Evolutionary conservation across 352 stramenopile species (phyloP), one percentile per base, ranked within the genome.

Genomic region (Phytopythium montanum): DNA sequence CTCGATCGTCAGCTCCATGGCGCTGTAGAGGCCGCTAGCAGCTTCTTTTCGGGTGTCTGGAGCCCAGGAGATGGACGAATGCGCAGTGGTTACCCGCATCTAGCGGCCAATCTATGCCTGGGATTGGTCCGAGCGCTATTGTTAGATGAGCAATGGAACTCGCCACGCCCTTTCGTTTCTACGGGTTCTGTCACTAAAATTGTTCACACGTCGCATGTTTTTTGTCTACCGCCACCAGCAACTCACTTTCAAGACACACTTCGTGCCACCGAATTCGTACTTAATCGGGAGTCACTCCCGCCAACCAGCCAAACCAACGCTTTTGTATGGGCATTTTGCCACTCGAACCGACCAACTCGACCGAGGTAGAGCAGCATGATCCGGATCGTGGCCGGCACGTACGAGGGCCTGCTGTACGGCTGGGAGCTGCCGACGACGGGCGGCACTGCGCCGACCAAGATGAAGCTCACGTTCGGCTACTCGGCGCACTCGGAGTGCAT

Each of bases 391-490:
- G 83, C 76, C 21, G 87, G 87, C 60, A 94, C 87, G 61, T 96
- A 96, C 60, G 85, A 93, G 66, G 87, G 87, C 55, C 76, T 93
- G 45, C 72, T 96, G 28, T 94, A 94, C 62, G 87, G 87, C 21
- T 96, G 87, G 87, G 76, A 92, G 56, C 72, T 81, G 51, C 68
- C 72, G 41, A 73, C 68, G 41, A 62, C 33, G 9, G 8, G 60
- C 28, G 25, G 25, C 26, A 18, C 2, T 5, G 23, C 70, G 38
- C 44, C 28, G 38, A 68, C 70, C 28, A 84, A 82, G 61, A 88
- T 95, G 72, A 94, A 91, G 70, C 79, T 95, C 48, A 92, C 74
- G 16, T 96, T 94, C 54, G 84, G 82, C 34, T 96, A 93, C 63
- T 72, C 81, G 36, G 87, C 85, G 46, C 87, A 96, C 69, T 61